Base-by-base conservation (phyloP, 345 rosid species). In the Abelmoschus esculentus region DNA sequence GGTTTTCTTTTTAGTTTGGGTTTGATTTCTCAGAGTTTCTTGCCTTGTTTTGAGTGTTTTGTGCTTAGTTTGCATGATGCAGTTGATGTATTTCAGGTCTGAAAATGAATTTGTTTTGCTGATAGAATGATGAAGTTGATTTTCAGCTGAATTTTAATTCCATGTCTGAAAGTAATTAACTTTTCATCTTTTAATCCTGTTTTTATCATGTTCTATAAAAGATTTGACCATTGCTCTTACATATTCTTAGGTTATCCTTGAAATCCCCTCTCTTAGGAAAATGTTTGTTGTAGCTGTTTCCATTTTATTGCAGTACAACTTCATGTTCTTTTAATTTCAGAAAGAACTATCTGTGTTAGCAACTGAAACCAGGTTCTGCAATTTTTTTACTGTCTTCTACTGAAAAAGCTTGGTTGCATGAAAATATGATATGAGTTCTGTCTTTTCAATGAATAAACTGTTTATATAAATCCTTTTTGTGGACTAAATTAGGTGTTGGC, bases 41-140 rank as follows among this genome's bases (percentile, higher is more conserved):
- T 38, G 40, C 28, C 40, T 70, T 66, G 52, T 29, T 66, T 66
- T 58, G n/a, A 9, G 28, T 36, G 10, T n/a, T 60, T 61, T 28
- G 18, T 31, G 15, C 57, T 26, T 42, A 29, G 10, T 70, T 17
- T 11, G 5, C 46, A 13, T 34, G 50, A 62, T 36, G 12, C n/a
- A 72, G 57, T 17, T 61, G 42, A 15, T 14, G 40, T 8, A 12
- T 62, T 49, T 50, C 40, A 18, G 22, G 15, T 61, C 46, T 32
- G 22, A 61, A 36, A 61, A 50, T 61, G 67, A 34, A 60, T 61
- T 71, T 18, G 17, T 22, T 61, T 71, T 61, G 66, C 49, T 52
- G 36, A 42, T 44, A 34, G 1, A 5, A 34, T 34, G 38, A 34
- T 34, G 7, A 34, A 34, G 7, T 34, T 34, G 42, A 9, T 38